Conservation (phyloP, 495 filamentous ascomycete genomes). For the Trichoderma gamsii region DNA sequence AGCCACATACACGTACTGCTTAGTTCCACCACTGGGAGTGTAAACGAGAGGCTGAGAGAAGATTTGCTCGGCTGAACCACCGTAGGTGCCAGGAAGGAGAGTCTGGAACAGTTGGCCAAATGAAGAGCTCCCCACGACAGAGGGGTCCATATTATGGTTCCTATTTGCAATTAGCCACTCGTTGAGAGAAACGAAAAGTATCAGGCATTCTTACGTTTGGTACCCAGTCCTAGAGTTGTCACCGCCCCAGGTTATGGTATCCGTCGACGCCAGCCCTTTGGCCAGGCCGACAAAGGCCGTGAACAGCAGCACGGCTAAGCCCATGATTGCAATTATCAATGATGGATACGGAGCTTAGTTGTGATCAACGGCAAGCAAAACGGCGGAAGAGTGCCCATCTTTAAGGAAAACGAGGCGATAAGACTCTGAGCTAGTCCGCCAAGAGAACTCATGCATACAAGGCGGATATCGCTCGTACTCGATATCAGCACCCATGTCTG, state of each 20-base stretch:
- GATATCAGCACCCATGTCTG: neutral
- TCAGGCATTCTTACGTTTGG: slow-evolving; percentile 31
- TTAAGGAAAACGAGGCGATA: neutral
- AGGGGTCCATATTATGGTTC: slow-evolving; percentile 46
- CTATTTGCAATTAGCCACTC: slow-evolving; percentile 18
- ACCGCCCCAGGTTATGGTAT: slow-evolving; percentile 43
- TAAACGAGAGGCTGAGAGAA: slow-evolving; percentile 44
- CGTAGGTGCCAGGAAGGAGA: slow-evolving; percentile 33
- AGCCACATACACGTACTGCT: slow-evolving; percentile 41
- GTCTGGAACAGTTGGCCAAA: slow-evolving; percentile 42
- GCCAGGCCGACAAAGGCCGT: slow-evolving; percentile 14
- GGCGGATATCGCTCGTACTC: neutral
- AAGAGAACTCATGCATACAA: neutral
- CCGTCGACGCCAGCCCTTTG: slow-evolving; percentile 30
- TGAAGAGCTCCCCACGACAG: slow-evolving; percentile 32
- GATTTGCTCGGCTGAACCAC: slow-evolving; percentile 33
- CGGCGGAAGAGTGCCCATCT: neutral
- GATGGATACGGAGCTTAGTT: neutral
- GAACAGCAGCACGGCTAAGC: neutral
- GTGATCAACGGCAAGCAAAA: neutral
- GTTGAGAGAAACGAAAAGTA: too few species aligned
- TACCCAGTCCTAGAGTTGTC: slow-evolving; percentile 42
- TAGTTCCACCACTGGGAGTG: slow-evolving; percentile 30
- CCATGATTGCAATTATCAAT: neutral
- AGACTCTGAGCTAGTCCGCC: neutral